phyloP scores from a whole-genome alignment of 2,329 filamentous ascomycete species.

The Aspergillus carbonarius region DNA sequence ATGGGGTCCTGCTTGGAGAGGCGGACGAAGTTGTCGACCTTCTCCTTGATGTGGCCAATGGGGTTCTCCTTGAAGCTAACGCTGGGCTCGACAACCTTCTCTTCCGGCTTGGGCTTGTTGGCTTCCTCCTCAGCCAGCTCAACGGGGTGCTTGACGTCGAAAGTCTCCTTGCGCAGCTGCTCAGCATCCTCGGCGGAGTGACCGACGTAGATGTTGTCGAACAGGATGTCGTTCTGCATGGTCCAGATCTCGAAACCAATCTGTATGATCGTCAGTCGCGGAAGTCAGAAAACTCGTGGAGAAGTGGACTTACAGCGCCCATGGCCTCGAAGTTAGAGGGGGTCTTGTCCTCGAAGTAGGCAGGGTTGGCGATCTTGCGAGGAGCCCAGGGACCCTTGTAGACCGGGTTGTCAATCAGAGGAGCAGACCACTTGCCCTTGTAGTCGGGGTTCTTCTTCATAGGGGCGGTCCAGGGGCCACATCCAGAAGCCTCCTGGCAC shows the following conservation, averaged over 20 bases:
- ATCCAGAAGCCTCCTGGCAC: slow-evolving; percentile 89
- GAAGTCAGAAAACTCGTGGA: not conserved
- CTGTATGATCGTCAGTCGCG: slow-evolving; percentile 43
- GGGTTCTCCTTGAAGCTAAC: slow-evolving; percentile 91
- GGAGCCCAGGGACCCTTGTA: slow-evolving; percentile 98
- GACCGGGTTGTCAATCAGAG: slow-evolving; percentile 90
- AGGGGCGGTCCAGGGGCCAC: slow-evolving; percentile 87
- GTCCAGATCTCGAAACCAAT: slow-evolving; percentile 99
- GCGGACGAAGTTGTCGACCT: slow-evolving; percentile 84
- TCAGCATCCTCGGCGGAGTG: slow-evolving; percentile 92
- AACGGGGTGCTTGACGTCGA: slow-evolving; percentile 78
- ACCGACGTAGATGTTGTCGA: slow-evolving; percentile 99
- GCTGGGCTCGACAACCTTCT: slow-evolving; percentile 67
- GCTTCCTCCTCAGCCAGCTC: slow-evolving; percentile 80
- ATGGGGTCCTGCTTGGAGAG: slow-evolving; percentile 80
- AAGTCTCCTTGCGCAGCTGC: slow-evolving; percentile 85
- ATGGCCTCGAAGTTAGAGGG: slow-evolving; percentile 97
- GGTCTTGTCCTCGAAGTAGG: slow-evolving; percentile 95
- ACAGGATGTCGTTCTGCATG: slow-evolving; percentile 98
- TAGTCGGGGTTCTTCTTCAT: slow-evolving; percentile 93
- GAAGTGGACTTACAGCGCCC: slow-evolving; percentile 71
- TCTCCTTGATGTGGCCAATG: slow-evolving; percentile 83
- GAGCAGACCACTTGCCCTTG: slow-evolving; percentile 98
- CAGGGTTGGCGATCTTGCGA: slow-evolving; percentile 94
- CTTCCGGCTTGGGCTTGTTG: slow-evolving; percentile 74